A percentile compares a stretch with the other conserved stretches of the same genome.
phyloP scores from a whole-genome alignment of 192 early-diverging fungal species.

The Coemansia sp. region DNA sequence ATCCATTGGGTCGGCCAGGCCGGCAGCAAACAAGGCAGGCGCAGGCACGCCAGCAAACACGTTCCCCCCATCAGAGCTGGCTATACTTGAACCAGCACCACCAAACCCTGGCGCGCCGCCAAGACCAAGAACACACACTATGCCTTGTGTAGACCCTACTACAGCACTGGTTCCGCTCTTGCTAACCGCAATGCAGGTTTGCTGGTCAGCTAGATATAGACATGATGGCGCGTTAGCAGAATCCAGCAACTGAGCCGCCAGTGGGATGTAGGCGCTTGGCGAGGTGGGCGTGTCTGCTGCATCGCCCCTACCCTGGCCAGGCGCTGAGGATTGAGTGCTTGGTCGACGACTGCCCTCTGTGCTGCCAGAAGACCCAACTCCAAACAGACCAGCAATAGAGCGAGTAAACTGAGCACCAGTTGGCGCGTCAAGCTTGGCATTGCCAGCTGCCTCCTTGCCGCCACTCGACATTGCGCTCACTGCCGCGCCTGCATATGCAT shows the following conservation, averaged over 20 bases:
- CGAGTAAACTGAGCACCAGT: slow-evolving; percentile 2
- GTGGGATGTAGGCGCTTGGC: slow-evolving; percentile 28
- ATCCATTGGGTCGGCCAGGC: slow-evolving; percentile 37
- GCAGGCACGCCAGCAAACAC: slow-evolving; percentile 1
- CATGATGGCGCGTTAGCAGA: slow-evolving; percentile 13
- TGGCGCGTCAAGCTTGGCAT: too few species aligned
- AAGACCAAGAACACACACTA: slow-evolving; percentile 9
- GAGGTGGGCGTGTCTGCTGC: slow-evolving; percentile 5
- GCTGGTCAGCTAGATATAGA: slow-evolving; percentile 24
- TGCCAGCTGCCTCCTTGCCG: neutral
- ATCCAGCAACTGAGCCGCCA: slow-evolving; percentile 34
- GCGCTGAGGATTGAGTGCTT: neutral
- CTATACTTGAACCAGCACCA: neutral
- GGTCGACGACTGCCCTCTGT: neutral
- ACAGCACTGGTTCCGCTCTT: slow-evolving; percentile 8
- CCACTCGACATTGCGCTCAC: slow-evolving; percentile 30
- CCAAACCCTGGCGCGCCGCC: neutral
- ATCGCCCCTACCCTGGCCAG: neutral
- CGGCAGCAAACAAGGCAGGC: slow-evolving; percentile 25
- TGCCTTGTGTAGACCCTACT: slow-evolving; percentile 21
- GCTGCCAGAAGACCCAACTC: neutral
- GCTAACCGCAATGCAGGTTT: slow-evolving; percentile 20
- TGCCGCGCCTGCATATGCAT: slow-evolving; percentile 35
- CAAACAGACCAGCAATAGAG: slow-evolving; percentile 26
- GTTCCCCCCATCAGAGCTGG: neutral